Conservation (phyloP, 495 filamentous ascomycete species). For the Hypoxylon fragiforme region DNA sequence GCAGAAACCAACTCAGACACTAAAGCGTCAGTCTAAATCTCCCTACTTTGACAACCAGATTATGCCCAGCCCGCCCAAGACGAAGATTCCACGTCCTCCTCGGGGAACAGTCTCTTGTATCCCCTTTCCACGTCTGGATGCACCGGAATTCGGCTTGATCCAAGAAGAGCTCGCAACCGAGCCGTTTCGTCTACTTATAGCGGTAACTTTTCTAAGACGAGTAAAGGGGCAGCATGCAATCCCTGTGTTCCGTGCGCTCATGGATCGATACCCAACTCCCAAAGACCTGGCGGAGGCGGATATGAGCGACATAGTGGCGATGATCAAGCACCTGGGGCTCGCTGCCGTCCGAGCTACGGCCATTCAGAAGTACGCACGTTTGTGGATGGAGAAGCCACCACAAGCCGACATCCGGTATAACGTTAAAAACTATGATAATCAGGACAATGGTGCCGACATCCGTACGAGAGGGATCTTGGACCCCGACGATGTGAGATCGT, state of each 20-base stretch:
- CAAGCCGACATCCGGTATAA: slow-evolving; percentile 59
- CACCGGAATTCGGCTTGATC: slow-evolving; percentile 70
- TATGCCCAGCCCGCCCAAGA: not conserved
- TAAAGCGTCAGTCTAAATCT: slow-evolving; percentile 40
- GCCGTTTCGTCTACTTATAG: slow-evolving; percentile 74
- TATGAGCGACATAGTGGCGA: slow-evolving; percentile 56
- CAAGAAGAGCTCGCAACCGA: slow-evolving; percentile 76
- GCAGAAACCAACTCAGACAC: slow-evolving; percentile 2
- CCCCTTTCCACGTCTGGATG: slow-evolving; percentile 69
- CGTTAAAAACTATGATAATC: slow-evolving; percentile 69
- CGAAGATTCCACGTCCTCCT: slow-evolving; percentile 36
- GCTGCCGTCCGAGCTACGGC: slow-evolving; percentile 54
- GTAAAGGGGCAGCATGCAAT: slow-evolving; percentile 75
- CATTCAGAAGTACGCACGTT: slow-evolving; percentile 66
- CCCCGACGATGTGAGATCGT: slow-evolving; percentile 22
- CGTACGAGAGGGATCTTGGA: slow-evolving; percentile 50
- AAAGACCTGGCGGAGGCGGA: slow-evolving; percentile 63
- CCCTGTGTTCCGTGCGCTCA: slow-evolving; percentile 72
- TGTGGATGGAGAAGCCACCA: slow-evolving; percentile 71
- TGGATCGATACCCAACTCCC: slow-evolving; percentile 68
- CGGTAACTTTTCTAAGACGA: slow-evolving; percentile 80
- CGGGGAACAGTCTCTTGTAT: slow-evolving; percentile 62
- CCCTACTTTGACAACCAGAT: slow-evolving; percentile 48
- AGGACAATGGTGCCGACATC: slow-evolving; percentile 59
- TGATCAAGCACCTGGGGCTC: slow-evolving; percentile 76